Evolutionary conservation across 208 protist species (phyloP), one percentile per base, ranked within the genome.

Genomic region (Trypanosoma grayi): DNA sequence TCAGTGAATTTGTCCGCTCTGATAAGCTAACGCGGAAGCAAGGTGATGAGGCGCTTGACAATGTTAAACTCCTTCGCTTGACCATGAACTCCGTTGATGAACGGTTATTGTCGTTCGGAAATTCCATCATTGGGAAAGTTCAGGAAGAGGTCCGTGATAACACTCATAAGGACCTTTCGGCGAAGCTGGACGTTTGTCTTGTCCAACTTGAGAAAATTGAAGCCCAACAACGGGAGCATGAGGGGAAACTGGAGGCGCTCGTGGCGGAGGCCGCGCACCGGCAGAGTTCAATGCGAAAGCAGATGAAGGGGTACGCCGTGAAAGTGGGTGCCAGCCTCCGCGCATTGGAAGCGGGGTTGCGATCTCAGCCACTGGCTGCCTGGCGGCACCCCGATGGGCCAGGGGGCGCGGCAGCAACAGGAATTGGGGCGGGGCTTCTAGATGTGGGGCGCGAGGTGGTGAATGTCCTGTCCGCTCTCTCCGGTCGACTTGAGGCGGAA

Each of bases 61-160:
- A 50, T 20, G 48, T 31, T 8, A 4, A 48, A 33, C 25, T 39
- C 30, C 4, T 43, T 28, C 44, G 16, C 8, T 16, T 66, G 28
- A 13, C 36, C 10, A 44, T 22, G 27, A 31, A 20, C 22, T 64
- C 63, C 5, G 7, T 77, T 33, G 41, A 57, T 13, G 47, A 73
- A 24, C 70, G 43, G 1, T 55, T 83, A 31, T 41, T 45, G 2
- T 40, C 30, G 14, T 81, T 87, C 58, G 73, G 81, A 52, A 50
- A 50, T 4, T 87, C 66, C 57, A 65, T 83, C 30, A 71, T 87
- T 41, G 44, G 54, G 24, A 73, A 62, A 36, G 73, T 83, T 10
- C 68, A 64, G 45, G 55, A 44, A n/a, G 58, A 62, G 20, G 20
- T 62, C 39, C 58, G 24, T 46, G 5, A 14, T 34, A 56, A 45